These are phyloP conservation scores for Lepidium africanum DNA, from an alignment of 345 rosid species.

Conservation along the genomic window DNA sequence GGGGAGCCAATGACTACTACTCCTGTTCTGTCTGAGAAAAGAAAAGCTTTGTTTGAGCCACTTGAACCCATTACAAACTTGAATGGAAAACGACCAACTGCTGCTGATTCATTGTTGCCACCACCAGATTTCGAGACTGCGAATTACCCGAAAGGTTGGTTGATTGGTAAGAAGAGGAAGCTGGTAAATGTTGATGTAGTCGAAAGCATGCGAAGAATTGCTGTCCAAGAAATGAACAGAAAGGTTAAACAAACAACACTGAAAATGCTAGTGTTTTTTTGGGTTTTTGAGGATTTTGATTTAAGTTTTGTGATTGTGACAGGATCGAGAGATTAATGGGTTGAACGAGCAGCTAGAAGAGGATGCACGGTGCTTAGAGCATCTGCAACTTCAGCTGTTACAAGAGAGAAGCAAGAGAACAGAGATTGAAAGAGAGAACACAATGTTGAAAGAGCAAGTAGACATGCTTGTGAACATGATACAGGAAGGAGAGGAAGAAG, in stretches of 20 bases:
- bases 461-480: slow-evolving; percentile 80
- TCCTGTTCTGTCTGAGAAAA: slow-evolving; percentile 54
- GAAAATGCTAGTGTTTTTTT: background rate
- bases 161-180: slow-evolving; percentile 90
- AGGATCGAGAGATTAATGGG: slow-evolving; percentile 89
- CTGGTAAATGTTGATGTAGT: slow-evolving; percentile 90
- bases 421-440: slow-evolving; percentile 74
- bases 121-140: slow-evolving; percentile 90
- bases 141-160: slow-evolving; percentile 84
- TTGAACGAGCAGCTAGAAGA: slow-evolving; percentile 91
- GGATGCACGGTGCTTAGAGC: slow-evolving; percentile 73
- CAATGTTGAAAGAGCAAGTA: slow-evolving; percentile 72
- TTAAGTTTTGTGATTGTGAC: background rate
- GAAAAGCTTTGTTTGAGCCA: slow-evolving; percentile 87
- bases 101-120: slow-evolving; percentile 70
- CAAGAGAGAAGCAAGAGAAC: slow-evolving; percentile 71
- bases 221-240: slow-evolving; percentile 92
- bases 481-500: slow-evolving; percentile 59
- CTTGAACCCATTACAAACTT: slow-evolving; percentile 48
- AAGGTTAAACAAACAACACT: slow-evolving; percentile 41
- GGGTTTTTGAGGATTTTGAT: background rate
- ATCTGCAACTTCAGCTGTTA: slow-evolving; percentile 74
- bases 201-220: slow-evolving; percentile 95
- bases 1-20: slow-evolving; percentile 24
- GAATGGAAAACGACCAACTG: slow-evolving; percentile 38